Conservation (phyloP, 257 asterid species). For the Solanum virginianum region DNA sequence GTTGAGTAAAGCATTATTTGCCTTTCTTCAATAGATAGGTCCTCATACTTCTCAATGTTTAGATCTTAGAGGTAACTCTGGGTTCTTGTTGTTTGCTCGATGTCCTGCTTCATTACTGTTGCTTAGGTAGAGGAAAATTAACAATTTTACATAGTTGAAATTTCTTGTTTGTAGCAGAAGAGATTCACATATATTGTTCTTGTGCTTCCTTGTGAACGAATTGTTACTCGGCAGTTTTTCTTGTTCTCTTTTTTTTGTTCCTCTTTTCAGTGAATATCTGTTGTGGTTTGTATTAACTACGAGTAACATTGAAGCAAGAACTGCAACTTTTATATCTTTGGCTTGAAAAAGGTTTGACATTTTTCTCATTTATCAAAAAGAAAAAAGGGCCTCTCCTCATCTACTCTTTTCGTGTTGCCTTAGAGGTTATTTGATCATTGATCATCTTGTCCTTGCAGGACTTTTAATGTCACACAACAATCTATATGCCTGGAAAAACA, state of each 20-base stretch:
- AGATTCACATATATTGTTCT: not conserved
- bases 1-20: not conserved
- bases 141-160: not conserved
- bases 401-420: not conserved
- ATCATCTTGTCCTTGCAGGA: not conserved
- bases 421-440: not conserved
- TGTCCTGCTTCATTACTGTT: not conserved
- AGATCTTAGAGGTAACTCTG: not conserved
- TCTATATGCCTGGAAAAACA: constrained; percentile 44
- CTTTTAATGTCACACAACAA: constrained; percentile 8
- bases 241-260: not conserved
- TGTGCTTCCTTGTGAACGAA: not conserved
- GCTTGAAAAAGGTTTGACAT: not conserved
- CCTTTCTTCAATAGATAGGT: not conserved
- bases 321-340: too few species aligned
- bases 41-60: not conserved
- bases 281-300: not conserved
- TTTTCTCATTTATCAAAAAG: not conserved
- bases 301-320: not conserved
- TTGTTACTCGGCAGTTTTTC: not conserved
- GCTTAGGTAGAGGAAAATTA: not conserved
- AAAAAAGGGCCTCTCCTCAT: not conserved
- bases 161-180: not conserved
- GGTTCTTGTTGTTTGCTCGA: not conserved
- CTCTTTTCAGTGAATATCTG: not conserved